These are phyloP conservation scores for Pulveroboletus sp. DNA, from an alignment of 1,284 basidiomycete species.

Conservation along the genomic window DNA sequence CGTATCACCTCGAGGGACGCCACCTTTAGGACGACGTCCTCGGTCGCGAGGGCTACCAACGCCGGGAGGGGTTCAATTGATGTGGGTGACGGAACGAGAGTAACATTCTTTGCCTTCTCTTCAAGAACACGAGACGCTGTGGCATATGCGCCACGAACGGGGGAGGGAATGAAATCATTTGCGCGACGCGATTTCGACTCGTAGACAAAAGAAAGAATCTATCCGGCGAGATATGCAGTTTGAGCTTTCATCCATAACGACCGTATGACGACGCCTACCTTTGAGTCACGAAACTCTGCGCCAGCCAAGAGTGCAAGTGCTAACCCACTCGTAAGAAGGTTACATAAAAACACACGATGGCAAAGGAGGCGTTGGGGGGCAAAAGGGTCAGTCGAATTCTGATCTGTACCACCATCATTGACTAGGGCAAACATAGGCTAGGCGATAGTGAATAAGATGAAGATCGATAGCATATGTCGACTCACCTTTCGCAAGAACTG, in stretches of 20 bases:
- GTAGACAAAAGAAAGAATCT: constrained; percentile 52
- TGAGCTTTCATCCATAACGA: not conserved
- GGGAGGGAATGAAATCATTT: constrained; percentile 2
- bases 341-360: constrained; percentile 52
- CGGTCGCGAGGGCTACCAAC: not conserved
- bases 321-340: constrained; percentile 49
- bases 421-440: constrained; percentile 70
- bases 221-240: not conserved
- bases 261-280: constrained; percentile 41
- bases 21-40: constrained; percentile 10
- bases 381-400: constrained; percentile 16
- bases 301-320: constrained; percentile 53
- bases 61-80: not conserved
- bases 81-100: not conserved
- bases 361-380: constrained; percentile 41
- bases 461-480: not conserved
- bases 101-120: not conserved
- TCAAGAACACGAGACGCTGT: constrained; percentile 11
- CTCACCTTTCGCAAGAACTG: constrained; percentile 43
- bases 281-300: constrained; percentile 60
- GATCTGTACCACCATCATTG: constrained; percentile 50
- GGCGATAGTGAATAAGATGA: constrained; percentile 2
- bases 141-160: constrained; percentile 9
- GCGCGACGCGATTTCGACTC: constrained; percentile 38
- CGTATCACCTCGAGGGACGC: constrained; percentile 9